Evolutionary conservation across 139 green algal genomes (phyloP).

Genomic region (Coccomyxa sp.): DNA sequence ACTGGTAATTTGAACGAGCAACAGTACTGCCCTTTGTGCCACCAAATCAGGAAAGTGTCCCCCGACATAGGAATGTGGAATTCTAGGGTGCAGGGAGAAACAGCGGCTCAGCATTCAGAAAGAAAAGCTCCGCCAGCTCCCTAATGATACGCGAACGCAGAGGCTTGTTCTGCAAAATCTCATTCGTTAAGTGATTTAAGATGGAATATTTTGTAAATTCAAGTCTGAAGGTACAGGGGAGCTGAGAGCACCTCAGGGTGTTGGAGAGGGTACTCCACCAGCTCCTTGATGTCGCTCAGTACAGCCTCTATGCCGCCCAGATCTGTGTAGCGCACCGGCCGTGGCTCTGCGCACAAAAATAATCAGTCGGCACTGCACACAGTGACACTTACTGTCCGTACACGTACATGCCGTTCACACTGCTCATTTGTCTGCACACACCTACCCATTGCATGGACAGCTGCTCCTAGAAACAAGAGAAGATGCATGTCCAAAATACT

Average conservation of each 20-base stretch:
- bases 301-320: conserved; percentile 83
- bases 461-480: too few relatives aligned
- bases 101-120: neutral
- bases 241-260: conserved; percentile 72
- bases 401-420: neutral
- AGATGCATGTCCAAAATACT: too few relatives aligned
- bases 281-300: conserved; percentile 73
- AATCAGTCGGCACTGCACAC: neutral
- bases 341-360: conserved; percentile 24
- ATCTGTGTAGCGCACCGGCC: conserved; percentile 64
- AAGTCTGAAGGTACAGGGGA: too few relatives aligned
- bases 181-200: too few relatives aligned
- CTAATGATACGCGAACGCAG: too few relatives aligned
- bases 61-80: neutral
- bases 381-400: neutral
- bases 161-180: too few relatives aligned
- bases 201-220: too few relatives aligned
- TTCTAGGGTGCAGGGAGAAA: neutral
- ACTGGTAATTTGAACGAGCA: neutral
- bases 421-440: too few relatives aligned
- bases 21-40: neutral
- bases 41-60: neutral
- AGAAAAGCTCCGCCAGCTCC: too few relatives aligned
- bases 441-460: too few relatives aligned
- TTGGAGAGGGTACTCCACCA: conserved; percentile 84